A percentile compares a stretch with the other conserved stretches of the same genome.
phyloP scores from a whole-genome alignment of 2,329 filamentous ascomycete genomes.

The Neofusicoccum ribis region DNA sequence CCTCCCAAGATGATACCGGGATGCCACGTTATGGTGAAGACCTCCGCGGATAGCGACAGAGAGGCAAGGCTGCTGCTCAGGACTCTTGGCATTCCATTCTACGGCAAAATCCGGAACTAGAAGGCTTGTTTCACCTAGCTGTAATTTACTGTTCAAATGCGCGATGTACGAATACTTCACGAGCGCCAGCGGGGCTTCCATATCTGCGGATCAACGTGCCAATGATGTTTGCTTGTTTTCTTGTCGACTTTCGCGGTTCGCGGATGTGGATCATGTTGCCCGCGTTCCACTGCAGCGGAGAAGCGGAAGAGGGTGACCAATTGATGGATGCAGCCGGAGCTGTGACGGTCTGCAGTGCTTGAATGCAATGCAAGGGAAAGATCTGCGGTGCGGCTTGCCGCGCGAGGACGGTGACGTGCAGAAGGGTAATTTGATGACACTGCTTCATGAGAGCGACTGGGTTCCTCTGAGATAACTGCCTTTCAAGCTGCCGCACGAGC shows the following conservation, averaged over 20 bases:
- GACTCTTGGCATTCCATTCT: conserved; percentile 76
- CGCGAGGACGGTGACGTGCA: background rate
- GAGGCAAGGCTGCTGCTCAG: conserved; percentile 77
- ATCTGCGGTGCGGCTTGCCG: background rate
- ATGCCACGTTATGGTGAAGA: conserved; percentile 80
- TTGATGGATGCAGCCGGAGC: background rate
- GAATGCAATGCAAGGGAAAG: background rate
- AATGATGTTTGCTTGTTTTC: background rate
- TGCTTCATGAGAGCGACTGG: background rate
- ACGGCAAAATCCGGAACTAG: conserved; percentile 67
- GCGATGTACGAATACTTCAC: background rate
- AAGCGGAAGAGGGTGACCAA: background rate
- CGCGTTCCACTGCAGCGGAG: background rate
- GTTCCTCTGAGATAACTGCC: too few species aligned
- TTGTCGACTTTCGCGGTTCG: background rate
- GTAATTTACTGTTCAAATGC: conserved; percentile 3
- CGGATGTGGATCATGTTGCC: background rate
- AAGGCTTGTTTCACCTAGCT: background rate
- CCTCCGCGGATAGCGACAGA: conserved; percentile 78
- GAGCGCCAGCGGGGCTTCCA: background rate
- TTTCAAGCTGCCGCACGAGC: too few species aligned
- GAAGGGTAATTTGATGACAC: background rate
- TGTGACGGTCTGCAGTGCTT: too few species aligned
- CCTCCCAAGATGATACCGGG: conserved; percentile 78
- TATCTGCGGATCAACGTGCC: background rate